Conservation (phyloP, 306 rosid species). For the Castanea sativa region DNA sequence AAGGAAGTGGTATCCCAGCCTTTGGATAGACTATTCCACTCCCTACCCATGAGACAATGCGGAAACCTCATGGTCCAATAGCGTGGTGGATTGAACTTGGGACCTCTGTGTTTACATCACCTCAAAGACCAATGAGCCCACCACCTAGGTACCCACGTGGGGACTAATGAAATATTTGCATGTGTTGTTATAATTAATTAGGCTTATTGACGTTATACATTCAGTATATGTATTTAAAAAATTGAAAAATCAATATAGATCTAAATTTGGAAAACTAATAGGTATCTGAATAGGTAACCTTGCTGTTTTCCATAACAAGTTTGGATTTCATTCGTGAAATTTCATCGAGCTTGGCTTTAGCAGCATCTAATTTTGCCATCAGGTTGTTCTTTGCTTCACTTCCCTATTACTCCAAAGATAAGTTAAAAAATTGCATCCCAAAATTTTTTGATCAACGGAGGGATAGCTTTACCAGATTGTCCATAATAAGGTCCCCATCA, state of each 20-base stretch:
- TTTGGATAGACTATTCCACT: too few species aligned
- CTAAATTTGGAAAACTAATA: constrained; percentile 11
- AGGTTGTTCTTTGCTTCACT: constrained; percentile 45
- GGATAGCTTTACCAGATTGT: constrained; percentile 42
- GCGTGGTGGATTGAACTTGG: not conserved
- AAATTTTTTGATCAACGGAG: constrained; percentile 13
- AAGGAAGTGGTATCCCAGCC: too few species aligned
- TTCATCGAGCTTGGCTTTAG: constrained; percentile 64
- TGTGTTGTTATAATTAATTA: not conserved
- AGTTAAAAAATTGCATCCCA: constrained; percentile 24
- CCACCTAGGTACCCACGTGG: not conserved
- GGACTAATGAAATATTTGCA: not conserved
- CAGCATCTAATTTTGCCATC: constrained; percentile 52
- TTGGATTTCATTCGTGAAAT: constrained; percentile 51
- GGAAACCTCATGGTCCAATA: too few species aligned
- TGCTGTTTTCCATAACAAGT: constrained; percentile 48
- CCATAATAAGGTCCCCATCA: constrained; percentile 25
- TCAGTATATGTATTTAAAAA: constrained; percentile 9
- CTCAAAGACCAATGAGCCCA: not conserved
- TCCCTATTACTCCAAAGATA: constrained; percentile 49
- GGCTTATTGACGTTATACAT: not conserved
- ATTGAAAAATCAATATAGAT: not conserved
- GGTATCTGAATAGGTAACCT: constrained; percentile 44
- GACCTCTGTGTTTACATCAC: not conserved
- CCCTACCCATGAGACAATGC: too few species aligned